Evolutionary conservation across 345 rosid genomes (phyloP).

Genomic region (Citrus maxima): DNA sequence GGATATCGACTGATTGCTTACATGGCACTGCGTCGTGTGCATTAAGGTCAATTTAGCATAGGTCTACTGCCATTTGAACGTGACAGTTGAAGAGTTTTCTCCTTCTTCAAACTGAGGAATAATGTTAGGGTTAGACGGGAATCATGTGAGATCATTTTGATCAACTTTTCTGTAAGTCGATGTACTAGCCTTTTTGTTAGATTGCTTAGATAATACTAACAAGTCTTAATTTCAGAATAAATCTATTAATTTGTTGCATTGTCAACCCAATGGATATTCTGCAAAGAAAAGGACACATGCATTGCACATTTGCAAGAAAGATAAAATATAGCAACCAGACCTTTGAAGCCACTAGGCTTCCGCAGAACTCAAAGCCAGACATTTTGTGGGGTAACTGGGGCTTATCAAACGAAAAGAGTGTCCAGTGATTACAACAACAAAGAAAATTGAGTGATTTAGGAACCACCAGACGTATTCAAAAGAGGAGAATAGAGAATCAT

Average conservation of each 20-base stretch:
- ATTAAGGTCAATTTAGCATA: slow-evolving; percentile 39
- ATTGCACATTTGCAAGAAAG: slow-evolving; percentile 30
- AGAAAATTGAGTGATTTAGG: slow-evolving; percentile 11
- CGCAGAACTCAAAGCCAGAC: slow-evolving; percentile 26
- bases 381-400: slow-evolving; percentile 20
- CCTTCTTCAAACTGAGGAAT: slow-evolving; percentile 47
- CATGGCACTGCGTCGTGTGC: slow-evolving; percentile 72
- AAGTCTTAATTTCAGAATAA: slow-evolving; percentile 23
- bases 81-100: slow-evolving; percentile 26
- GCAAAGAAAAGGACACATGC: slow-evolving; percentile 21
- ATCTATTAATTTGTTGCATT: neutral
- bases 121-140: slow-evolving; percentile 37
- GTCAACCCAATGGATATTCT: neutral
- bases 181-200: slow-evolving; percentile 17
- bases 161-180: slow-evolving; percentile 27
- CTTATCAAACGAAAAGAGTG: neutral
- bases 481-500: neutral
- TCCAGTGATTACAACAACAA: slow-evolving; percentile 28
- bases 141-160: slow-evolving; percentile 36
- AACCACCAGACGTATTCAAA: slow-evolving; percentile 11
- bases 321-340: slow-evolving; percentile 20
- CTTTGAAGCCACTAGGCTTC: slow-evolving; percentile 29
- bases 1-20: slow-evolving; percentile 88
- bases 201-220: slow-evolving; percentile 23
- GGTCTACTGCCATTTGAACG: neutral